Evolutionary conservation across 208 protist species (phyloP), one percentile per base, ranked within the genome.

Genomic region (Acanthamoeba castellanii): DNA sequence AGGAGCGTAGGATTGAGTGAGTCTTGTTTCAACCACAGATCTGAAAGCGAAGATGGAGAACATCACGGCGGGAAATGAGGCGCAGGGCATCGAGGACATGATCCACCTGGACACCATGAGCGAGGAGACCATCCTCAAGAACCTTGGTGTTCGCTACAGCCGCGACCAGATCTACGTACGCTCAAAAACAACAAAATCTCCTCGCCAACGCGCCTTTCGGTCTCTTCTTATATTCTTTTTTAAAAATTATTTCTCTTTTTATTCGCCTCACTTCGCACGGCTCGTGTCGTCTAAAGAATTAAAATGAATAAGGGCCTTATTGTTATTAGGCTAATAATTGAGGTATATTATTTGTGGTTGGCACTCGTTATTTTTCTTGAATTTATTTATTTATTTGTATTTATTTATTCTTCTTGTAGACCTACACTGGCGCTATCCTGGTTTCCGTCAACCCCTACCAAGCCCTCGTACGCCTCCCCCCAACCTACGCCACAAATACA

Each of bases 371-470:
- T 16, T 57, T 16, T 57, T 57, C 52, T 57, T 16, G 52, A 20
- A 16, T 34, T 52, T 52, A 13, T 9, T 18, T 64, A 27, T 13
- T 64, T 22, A 22, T 22, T 8, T 61, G 47, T 9, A 18, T 18
- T 55, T 9, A 55, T 34, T 32, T 47, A 32, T 37, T 74, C 4
- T 74, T 25, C 30, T 16, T 68, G 1, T 37, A 96, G 93, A 97
- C 96, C 32, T 96, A 97, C 90, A 96, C 95, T 47, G 97, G 97
- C 13, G 95, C 96, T 11, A 97, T 97, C 85, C 94, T 97, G 6
- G 95, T 97, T 1, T 94, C 96, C 27, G 95, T 97, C 2, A 97
- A 97, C 90, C 97, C 97, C 30, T 97, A 97, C 59, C 72, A 97
- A 66, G 78, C 87, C 1, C 70, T 93, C 27, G 88, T 93, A 32